Evolutionary conservation across 2,329 filamentous ascomycete genomes (phyloP).

Genomic region (Elsinoe batatas): DNA sequence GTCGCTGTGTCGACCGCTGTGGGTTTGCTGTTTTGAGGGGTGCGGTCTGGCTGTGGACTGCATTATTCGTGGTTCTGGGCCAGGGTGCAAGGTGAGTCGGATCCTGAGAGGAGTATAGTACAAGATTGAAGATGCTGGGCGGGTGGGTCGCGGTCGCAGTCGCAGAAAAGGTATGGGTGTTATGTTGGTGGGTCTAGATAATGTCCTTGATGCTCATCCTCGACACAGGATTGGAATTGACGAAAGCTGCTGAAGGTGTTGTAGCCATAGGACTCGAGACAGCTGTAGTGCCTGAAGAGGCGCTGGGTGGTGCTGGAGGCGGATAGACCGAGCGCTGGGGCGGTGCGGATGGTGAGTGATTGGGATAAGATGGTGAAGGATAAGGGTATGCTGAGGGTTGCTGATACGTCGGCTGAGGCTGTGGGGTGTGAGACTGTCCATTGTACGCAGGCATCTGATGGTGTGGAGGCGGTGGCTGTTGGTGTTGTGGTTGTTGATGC

Average conservation of each 20-base stretch:
- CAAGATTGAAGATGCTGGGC: neutral
- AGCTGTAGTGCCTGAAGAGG: slow-evolving; percentile 13
- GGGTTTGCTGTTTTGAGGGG: neutral
- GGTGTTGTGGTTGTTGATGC: slow-evolving; percentile 14
- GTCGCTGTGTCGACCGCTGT: slow-evolving; percentile 5
- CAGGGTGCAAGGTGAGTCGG: neutral
- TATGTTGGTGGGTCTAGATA: slow-evolving; percentile 20
- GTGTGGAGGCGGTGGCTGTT: slow-evolving; percentile 12
- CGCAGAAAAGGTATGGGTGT: neutral
- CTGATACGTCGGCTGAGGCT: neutral
- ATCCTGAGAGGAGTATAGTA: slow-evolving; percentile 5
- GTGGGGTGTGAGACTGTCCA: neutral
- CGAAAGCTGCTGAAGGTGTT: neutral
- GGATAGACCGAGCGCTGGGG: slow-evolving; percentile 10
- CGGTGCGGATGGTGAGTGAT: slow-evolving; percentile 18
- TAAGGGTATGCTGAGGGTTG: neutral
- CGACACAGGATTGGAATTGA: slow-evolving; percentile 8
- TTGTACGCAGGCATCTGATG: slow-evolving; percentile 15
- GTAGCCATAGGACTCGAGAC: slow-evolving; percentile 4
- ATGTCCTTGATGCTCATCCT: slow-evolving; percentile 31
- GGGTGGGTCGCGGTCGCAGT: neutral
- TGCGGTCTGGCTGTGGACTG: slow-evolving; percentile 2
- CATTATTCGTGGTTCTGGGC: neutral
- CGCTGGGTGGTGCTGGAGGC: slow-evolving; percentile 12
- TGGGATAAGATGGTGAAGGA: slow-evolving; percentile 11